These are phyloP conservation scores for Leucocoprinus leucothites DNA, from an alignment of 768 basidiomycete species.

Conservation along the genomic window DNA sequence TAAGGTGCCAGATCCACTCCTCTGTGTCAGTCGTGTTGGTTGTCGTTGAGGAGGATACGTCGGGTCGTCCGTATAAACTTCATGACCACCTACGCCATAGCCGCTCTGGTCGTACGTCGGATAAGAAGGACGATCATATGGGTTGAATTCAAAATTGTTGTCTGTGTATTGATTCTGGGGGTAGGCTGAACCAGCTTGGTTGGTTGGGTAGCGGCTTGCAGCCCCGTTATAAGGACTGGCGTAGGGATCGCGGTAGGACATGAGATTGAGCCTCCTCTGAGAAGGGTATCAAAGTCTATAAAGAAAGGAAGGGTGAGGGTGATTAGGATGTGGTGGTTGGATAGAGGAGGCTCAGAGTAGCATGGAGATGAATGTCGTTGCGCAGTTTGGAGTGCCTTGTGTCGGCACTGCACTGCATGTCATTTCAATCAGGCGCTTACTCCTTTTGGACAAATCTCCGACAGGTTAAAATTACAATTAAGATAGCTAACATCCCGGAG, in stretches of 20 bases:
- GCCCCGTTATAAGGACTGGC: conserved; percentile 25
- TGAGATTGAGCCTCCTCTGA: conserved; percentile 21
- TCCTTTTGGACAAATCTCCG: not conserved
- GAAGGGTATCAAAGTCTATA: not conserved
- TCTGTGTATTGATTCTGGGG: conserved; percentile 27
- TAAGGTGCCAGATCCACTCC: not conserved
- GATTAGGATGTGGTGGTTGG: not conserved
- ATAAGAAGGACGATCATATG: conserved; percentile 53
- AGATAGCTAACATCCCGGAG: not conserved
- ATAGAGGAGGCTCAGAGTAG: not conserved
- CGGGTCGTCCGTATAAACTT: conserved; percentile 6
- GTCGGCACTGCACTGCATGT: conserved; percentile 4
- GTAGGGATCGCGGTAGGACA: conserved; percentile 60
- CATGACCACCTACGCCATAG: conserved; percentile 15
- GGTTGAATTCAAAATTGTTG: conserved; percentile 28
- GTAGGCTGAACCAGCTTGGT: conserved; percentile 16
- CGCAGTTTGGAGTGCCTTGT: not conserved
- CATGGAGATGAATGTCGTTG: not conserved
- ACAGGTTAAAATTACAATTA: not conserved
- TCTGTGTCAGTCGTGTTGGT: conserved; percentile 10
- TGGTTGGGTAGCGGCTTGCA: conserved; percentile 19
- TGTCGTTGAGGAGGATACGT: conserved; percentile 12
- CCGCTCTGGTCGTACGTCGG: conserved; percentile 52
- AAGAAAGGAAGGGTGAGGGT: not conserved
- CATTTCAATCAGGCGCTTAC: not conserved